Base-by-base conservation (phyloP, 1,284 basidiomycete species). In the Filobasidium uniguttulatum region DNA sequence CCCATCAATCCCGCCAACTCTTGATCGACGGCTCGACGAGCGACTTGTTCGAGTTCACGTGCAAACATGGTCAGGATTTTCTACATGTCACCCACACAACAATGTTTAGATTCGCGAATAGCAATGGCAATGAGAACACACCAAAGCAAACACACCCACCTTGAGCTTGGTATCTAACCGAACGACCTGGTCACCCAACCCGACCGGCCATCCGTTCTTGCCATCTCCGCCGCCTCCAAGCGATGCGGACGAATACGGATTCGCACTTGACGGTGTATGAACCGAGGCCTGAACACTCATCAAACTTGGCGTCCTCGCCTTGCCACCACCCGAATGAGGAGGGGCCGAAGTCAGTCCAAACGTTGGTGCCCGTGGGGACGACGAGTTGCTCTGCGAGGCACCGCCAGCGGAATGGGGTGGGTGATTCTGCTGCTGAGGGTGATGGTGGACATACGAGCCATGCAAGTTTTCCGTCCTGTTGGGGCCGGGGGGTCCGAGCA, bases 401-500 rank as follows among this genome's bases (percentile, higher is more conserved):
- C 10, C n/a, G 9, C 10, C 10, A 10, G 31, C 31, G 31, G 12
- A 41, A 9, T 3, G 37, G 31, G 22, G 2, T 20, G 3, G 7
- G 37, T n/a, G n/a, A n/a, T n/a, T n/a, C n/a, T n/a, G 33, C 15
- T 2, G 2, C 15, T 15, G 15, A 17, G 3, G 15, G 33, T 14
- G 15, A 2, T 17, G 15, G 33, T 17, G 15, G 33, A 14, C 33
- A 17, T 35, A 35, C 19, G 19, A 14, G 15, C n/a, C 3, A 19
- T 9, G 22, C 19, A 5, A 22, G 17, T 17, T 17, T 23, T 15
- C 25, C 3, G 40, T 28, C 40, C 17, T n/a, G n/a, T n/a, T n/a
- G n/a, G n/a, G n/a, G n/a, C n/a, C n/a, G n/a, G n/a, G n/a, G n/a
- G 43, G 30, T 15, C 59, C 58, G 12, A 63, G 50, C 31, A 65